Conservation (phyloP, 768 basidiomycete species). For the Rhizopogon vesiculosus region DNA sequence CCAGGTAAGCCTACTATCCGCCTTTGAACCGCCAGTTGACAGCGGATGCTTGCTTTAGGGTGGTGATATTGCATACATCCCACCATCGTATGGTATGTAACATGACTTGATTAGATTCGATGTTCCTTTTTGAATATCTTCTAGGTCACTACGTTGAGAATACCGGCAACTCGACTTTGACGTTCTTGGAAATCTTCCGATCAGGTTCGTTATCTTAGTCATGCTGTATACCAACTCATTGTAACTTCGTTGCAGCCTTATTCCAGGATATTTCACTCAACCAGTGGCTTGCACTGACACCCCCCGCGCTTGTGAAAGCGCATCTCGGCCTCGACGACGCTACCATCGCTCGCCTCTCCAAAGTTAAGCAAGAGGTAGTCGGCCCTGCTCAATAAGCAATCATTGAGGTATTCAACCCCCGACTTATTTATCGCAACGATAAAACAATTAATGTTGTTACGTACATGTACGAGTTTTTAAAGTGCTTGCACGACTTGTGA, state of each 20-base stretch:
- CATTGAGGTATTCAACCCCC: not conserved
- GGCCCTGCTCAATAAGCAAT: conserved; percentile 15
- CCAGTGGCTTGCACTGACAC: conserved; percentile 61
- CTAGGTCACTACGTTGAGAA: conserved; percentile 68
- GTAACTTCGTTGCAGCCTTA: conserved; percentile 25
- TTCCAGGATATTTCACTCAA: conserved; percentile 55
- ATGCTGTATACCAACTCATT: not conserved
- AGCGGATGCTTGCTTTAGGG: conserved; percentile 16
- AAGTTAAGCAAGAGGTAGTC: conserved; percentile 47
- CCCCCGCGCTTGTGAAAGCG: conserved; percentile 54
- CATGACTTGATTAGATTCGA: not conserved
- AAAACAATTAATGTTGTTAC: not conserved
- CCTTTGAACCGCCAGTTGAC: not conserved
- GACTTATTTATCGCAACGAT: not conserved
- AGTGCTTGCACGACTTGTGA: not conserved
- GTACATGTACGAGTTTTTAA: conserved; percentile 13
- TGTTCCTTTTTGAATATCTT: not conserved
- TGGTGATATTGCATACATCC: conserved; percentile 22
- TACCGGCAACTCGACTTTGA: conserved; percentile 53
- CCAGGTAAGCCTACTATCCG: conserved; percentile 23
- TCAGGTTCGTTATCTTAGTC: conserved; percentile 31
- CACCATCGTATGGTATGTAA: conserved; percentile 19
- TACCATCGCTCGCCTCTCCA: conserved; percentile 43
- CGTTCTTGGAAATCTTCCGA: conserved; percentile 60
- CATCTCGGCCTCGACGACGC: conserved; percentile 54